Evolutionary conservation across 116 monocot species (phyloP).

Genomic region (Zostera marina): DNA sequence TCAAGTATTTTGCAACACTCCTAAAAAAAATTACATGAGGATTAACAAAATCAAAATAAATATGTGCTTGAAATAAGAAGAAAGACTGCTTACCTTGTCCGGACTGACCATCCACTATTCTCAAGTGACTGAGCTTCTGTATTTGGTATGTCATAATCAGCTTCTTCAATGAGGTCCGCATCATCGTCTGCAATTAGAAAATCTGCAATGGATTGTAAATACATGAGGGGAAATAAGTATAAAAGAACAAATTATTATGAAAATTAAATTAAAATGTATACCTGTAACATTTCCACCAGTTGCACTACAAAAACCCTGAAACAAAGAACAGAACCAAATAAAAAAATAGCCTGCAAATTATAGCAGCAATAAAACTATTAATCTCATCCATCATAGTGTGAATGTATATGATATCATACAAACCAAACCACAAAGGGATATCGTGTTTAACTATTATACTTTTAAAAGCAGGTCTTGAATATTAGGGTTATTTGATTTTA

Average conservation of each 20-base stretch:
- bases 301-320: slow-evolving; percentile 73
- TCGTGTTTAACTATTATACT: too few species aligned
- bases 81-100: slow-evolving; percentile 47
- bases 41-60: neutral
- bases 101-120: slow-evolving; percentile 91
- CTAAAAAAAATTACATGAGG: slow-evolving; percentile 17
- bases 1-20: slow-evolving; percentile 78
- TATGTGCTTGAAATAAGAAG: neutral
- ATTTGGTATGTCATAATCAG: slow-evolving; percentile 41
- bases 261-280: slow-evolving; percentile 8
- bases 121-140: slow-evolving; percentile 49
- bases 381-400: too few species aligned
- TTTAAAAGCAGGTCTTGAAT: neutral
- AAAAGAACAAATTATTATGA: neutral
- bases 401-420: too few species aligned
- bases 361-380: too few species aligned
- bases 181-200: slow-evolving; percentile 90
- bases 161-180: slow-evolving; percentile 46
- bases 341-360: neutral
- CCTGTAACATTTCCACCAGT: slow-evolving; percentile 80
- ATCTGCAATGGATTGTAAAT: slow-evolving; percentile 15
- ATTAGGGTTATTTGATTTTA: too few species aligned
- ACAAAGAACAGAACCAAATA: neutral
- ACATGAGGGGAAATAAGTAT: neutral
- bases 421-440: too few species aligned